Evolutionary conservation across 2,329 filamentous ascomycete genomes (phyloP).

Genomic region (Aulographum hederae): DNA sequence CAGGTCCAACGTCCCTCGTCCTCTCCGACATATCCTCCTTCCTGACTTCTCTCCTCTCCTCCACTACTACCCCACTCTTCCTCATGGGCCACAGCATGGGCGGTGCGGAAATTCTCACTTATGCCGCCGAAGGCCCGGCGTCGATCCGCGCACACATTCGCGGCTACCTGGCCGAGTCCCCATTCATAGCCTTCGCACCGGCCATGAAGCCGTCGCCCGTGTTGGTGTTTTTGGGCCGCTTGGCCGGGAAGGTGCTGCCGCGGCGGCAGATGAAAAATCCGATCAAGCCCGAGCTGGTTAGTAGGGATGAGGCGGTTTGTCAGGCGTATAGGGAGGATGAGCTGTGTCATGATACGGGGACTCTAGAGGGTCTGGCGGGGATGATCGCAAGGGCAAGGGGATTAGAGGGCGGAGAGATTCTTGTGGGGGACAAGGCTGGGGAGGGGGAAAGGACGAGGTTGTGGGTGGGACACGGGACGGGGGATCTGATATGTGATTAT

Average conservation of each 20-base stretch:
- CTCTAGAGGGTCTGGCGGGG: constrained; percentile 59
- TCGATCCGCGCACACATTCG: constrained; percentile 42
- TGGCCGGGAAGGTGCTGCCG: constrained; percentile 52
- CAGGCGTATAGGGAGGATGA: constrained; percentile 44
- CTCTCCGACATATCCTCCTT: constrained; percentile 66
- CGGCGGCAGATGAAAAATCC: constrained; percentile 46
- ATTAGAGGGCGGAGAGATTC: constrained; percentile 38
- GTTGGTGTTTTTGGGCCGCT: constrained; percentile 45
- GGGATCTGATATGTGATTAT: constrained; percentile 50
- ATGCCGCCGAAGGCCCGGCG: constrained; percentile 25
- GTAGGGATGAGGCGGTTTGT: constrained; percentile 46
- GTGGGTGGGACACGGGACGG: constrained; percentile 61
- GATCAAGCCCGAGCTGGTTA: constrained; percentile 45
- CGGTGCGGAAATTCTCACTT: constrained; percentile 56
- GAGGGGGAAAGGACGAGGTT: constrained; percentile 42
- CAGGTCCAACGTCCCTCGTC: constrained; percentile 55
- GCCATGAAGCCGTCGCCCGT: constrained; percentile 43
- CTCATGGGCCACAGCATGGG: constrained; percentile 88
- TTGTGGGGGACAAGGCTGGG: constrained; percentile 20
- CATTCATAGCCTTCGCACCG: constrained; percentile 57
- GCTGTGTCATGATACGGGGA: constrained; percentile 68
- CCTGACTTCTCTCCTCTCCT: constrained; percentile 39
- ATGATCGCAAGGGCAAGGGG: constrained; percentile 56
- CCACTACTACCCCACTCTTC: constrained; percentile 50
- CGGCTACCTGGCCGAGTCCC: constrained; percentile 61